Base-by-base conservation (phyloP, 305 asterid species). In the Vinca major region DNA sequence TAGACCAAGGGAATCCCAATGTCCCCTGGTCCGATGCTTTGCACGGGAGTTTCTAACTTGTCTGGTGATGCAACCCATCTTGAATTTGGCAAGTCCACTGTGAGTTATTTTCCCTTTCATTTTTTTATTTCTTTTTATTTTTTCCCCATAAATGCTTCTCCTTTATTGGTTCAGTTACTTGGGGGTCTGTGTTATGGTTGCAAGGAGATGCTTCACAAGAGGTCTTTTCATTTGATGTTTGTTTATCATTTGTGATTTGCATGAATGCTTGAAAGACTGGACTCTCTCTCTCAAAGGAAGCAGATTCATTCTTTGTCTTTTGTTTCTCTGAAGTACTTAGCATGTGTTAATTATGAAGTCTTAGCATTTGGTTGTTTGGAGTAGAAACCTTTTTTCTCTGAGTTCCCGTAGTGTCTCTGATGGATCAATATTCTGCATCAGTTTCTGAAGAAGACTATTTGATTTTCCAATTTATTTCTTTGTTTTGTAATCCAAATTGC, bases 31-130 rank as follows among this genome's bases (percentile, higher is more conserved):
- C 71, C 89, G 96, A 73, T 85, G 97, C 85, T 83, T 94, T 81
- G 90, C 97, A 64, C 89, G 99, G 51, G 99, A 91, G 78, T 83
- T 94, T 64, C 75, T 91, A 73, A 88, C 97, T 64, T 91, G 95
- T 78, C 83, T 94, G 86, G 97, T 91, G 17, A 78, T 94, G 90
- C 90, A 91, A 72, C 99, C 99, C 70, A 58, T 91, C 66, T 77
- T 94, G 95, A 86, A 85, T 85, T 83, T 94, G 70, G 99, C 97
- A 48, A 84, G 93, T 81, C 97, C 99, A 7, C 72, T 63, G 97
- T 94, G 82, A 86, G 75, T 73, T 69, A 26, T 49, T 56, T 77
- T 71, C 50, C 39, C 47, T 78, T 26, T 26, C 33, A 26, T 33
- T 16, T 6, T 1, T 0, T 51, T 61, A 6, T 16, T 52, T 47